Evolutionary conservation across 75 land plant species (phyloP), one percentile per base, ranked within the genome.

Genomic region (Cunninghamia lanceolata): DNA sequence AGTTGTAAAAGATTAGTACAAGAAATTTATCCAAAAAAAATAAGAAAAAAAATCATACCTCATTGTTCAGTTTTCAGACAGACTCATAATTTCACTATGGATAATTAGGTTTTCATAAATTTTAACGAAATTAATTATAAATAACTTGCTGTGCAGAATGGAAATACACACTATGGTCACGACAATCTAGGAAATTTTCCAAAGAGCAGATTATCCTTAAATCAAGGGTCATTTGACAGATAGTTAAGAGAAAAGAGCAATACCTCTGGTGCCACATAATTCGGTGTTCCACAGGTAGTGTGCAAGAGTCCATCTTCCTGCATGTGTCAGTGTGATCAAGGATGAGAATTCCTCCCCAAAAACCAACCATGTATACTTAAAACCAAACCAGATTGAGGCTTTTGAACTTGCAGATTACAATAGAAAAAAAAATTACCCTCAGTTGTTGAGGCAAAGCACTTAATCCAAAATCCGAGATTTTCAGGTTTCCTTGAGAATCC

Each of bases 201-300:
- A 80, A 32, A 80, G n/a, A 8, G 19, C n/a, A 38, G 46, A 79
- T 79, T 40, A 43, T 8, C 47, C 21, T 28, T 43, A 21, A 28
- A 47, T 28, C 3, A 6, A 79, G 28, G 13, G 10, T 79, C 1
- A 21, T 43, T 79, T 43, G 46, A 42, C 46, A 79, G 47, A 40
- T 80, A n/a, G 32, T 52, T 39, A 25, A 38, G 21, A 1, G 39
- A n/a, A 35, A 46, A 45, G n/a, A 45, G 46, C 28, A 80, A 45
- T 84, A 96, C 96, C 95, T 96, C 98, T 14, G 98, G 98, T 59
- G 98, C 96, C 40, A 96, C 95, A 86, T 96, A 96, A 83, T 95
- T 96, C 14, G 98, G 98, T 88, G 96, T 96, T 78, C 98, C 98
- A 95, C 98, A 96, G 14, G 96, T 95, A 83, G 96, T 95, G 78